Percentiles rank a stretch among this genome's conserved stretches.
Evolutionary conservation across 2,329 filamentous ascomycete genomes (phyloP).

Genomic region (Pseudogymnoascus destructans): DNA sequence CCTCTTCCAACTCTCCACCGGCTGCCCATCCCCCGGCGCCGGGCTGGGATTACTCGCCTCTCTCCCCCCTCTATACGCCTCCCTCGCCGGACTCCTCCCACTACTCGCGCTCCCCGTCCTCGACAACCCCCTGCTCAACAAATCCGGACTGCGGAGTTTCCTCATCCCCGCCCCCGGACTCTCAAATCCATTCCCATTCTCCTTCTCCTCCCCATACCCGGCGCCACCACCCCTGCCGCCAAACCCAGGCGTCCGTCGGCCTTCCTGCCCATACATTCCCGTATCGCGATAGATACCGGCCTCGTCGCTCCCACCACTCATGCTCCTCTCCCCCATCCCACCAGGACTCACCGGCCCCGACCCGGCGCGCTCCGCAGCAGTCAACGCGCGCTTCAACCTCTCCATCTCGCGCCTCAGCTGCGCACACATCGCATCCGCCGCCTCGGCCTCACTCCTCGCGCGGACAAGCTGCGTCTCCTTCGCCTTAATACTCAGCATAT

Average conservation of each 20-base stretch:
- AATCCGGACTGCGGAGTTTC: constrained; percentile 23
- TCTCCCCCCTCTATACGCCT: constrained; percentile 19
- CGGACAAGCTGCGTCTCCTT: constrained; percentile 96
- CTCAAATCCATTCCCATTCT: constrained; percentile 55
- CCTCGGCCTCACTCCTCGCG: constrained; percentile 78
- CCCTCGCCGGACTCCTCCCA: constrained; percentile 23
- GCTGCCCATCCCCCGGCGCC: constrained; percentile 33
- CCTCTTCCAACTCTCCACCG: constrained; percentile 87
- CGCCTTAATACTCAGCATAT: constrained; percentile 91
- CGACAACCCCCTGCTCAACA: constrained; percentile 6
- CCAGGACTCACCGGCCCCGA: constrained; percentile 23
- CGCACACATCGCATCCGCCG: constrained; percentile 74
- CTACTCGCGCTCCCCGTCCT: constrained; percentile 19
- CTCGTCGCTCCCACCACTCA: constrained; percentile 44
- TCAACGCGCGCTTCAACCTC: constrained; percentile 75
- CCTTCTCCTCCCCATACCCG: constrained; percentile 49
- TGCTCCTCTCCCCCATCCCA: constrained; percentile 14
- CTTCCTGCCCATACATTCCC: constrained; percentile 18
- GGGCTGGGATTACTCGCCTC: constrained; percentile 21
- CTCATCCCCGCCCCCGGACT: neutral
- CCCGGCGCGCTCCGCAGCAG: constrained; percentile 42
- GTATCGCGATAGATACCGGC: constrained; percentile 45
- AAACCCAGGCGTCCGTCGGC: constrained; percentile 21
- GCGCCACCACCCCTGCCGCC: constrained; percentile 21
- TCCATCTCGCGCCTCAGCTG: constrained; percentile 81